A percentile compares a stretch with the other conserved stretches of the same genome.
Evolutionary conservation across 1,284 basidiomycete species (phyloP).

Genomic region (Entoloma clypeatum): DNA sequence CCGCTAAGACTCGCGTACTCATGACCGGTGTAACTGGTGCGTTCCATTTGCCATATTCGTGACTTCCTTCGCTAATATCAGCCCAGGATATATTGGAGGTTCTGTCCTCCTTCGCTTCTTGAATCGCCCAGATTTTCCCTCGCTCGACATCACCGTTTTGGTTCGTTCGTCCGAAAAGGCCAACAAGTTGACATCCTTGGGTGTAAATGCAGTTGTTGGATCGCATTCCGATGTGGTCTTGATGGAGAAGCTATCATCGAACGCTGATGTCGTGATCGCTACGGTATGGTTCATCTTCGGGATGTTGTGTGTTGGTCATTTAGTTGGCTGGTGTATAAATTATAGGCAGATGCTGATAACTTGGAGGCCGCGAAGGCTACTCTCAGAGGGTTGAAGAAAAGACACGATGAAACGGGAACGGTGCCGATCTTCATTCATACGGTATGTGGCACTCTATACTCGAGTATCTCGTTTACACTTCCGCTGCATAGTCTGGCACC

Average conservation of each 20-base stretch:
- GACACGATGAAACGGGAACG: slow-evolving; percentile 39
- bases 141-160: slow-evolving; percentile 35
- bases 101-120: slow-evolving; percentile 38
- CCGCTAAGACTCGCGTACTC: slow-evolving; percentile 19
- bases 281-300: slow-evolving; percentile 2
- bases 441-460: slow-evolving; percentile 27
- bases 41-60: not conserved
- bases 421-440: slow-evolving; percentile 49
- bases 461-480: not conserved
- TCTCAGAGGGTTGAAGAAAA: slow-evolving; percentile 41
- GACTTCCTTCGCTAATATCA: not conserved
- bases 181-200: slow-evolving; percentile 25
- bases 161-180: slow-evolving; percentile 32
- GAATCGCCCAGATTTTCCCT: slow-evolving; percentile 26
- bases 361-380: slow-evolving; percentile 37
- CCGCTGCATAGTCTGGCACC: slow-evolving; percentile 18
- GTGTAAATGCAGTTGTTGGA: slow-evolving; percentile 31
- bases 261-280: slow-evolving; percentile 26
- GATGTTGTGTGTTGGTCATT: not conserved
- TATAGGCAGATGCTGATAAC: slow-evolving; percentile 19
- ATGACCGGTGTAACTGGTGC: slow-evolving; percentile 20
- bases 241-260: slow-evolving; percentile 27
- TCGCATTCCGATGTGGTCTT: slow-evolving; percentile 27
- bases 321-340: not conserved
- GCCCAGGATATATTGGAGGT: slow-evolving; percentile 44